Percentiles rank a stretch among this genome's conserved stretches.
Conservation (phyloP, 768 basidiomycete species). For the Leccinum boreale region DNA sequence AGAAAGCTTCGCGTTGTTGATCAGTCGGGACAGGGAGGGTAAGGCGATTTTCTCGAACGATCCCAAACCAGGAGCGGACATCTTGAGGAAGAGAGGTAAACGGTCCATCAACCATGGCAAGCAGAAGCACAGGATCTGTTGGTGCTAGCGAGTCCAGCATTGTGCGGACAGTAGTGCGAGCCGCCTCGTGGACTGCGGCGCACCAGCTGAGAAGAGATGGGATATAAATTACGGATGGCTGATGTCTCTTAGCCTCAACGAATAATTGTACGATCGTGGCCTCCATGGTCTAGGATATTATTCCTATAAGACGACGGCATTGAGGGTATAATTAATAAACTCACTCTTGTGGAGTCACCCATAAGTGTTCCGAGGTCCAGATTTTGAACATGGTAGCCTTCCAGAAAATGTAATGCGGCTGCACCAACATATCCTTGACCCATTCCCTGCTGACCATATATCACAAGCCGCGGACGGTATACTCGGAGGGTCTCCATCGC, state of each 20-base stretch:
- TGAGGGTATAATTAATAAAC: slow-evolving; percentile 24
- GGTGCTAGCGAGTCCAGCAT: slow-evolving; percentile 91
- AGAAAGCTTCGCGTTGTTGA: slow-evolving; percentile 70
- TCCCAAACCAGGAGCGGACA: slow-evolving; percentile 90
- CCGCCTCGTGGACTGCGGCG: slow-evolving; percentile 76
- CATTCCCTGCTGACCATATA: slow-evolving; percentile 83
- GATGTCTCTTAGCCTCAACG: slow-evolving; percentile 94
- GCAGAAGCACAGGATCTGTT: slow-evolving; percentile 88
- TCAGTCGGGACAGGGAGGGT: slow-evolving; percentile 49
- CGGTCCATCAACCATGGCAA: slow-evolving; percentile 83
- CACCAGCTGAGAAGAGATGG: slow-evolving; percentile 88
- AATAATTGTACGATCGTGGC: slow-evolving; percentile 94
- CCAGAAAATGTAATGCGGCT: slow-evolving; percentile 88
- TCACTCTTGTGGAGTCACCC: slow-evolving; percentile 83
- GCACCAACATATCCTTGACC: slow-evolving; percentile 90
- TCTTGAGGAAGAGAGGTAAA: slow-evolving; percentile 72
- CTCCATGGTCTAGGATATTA: slow-evolving; percentile 65
- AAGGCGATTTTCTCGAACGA: slow-evolving; percentile 71
- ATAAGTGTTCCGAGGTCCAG: slow-evolving; percentile 87
- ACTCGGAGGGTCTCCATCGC: slow-evolving; percentile 91
- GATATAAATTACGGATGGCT: slow-evolving; percentile 94
- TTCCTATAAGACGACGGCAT: neutral
- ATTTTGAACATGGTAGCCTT: slow-evolving; percentile 94
- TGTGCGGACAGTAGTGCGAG: slow-evolving; percentile 80
- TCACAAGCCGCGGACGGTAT: slow-evolving; percentile 81